These are phyloP conservation scores for Tephrocybe sp. DNA, from an alignment of 768 basidiomycete genomes.

Conservation along the genomic window DNA sequence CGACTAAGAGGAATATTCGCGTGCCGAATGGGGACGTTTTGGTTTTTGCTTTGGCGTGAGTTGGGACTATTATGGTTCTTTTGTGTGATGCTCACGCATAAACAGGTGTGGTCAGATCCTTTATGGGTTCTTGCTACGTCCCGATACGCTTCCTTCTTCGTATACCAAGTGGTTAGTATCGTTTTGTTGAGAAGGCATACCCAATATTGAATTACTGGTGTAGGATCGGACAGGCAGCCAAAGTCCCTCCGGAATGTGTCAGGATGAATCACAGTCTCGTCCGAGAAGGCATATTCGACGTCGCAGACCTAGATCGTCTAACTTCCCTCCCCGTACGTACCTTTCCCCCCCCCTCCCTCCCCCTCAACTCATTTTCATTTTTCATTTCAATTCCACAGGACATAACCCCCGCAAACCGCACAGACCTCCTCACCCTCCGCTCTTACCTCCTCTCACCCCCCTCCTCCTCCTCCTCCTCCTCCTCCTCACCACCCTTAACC, in stretches of 20 bases:
- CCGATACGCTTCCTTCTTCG: slow-evolving; percentile 79
- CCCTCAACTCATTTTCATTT: too few relatives aligned
- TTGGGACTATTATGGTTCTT: slow-evolving; percentile 2
- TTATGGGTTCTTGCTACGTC: slow-evolving; percentile 72
- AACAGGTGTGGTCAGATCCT: slow-evolving; percentile 81
- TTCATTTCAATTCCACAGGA: too few relatives aligned
- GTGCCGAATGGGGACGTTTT: slow-evolving; percentile 84
- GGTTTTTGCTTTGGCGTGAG: slow-evolving; percentile 74
- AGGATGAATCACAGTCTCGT: slow-evolving; percentile 61
- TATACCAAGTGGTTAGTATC: slow-evolving; percentile 66
- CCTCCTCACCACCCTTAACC: slow-evolving; percentile 15
- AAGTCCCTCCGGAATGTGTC: slow-evolving; percentile 57
- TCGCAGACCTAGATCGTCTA: slow-evolving; percentile 55
- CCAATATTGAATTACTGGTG: not conserved
- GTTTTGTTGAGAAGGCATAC: not conserved
- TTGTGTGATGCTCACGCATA: slow-evolving; percentile 1
- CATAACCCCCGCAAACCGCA: slow-evolving; percentile 49
- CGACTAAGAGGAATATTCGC: slow-evolving; percentile 59
- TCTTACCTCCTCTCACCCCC: slow-evolving; percentile 34
- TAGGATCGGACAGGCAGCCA: slow-evolving; percentile 73
- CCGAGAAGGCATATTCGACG: slow-evolving; percentile 52
- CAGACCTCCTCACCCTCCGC: slow-evolving; percentile 44
- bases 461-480: slow-evolving; percentile 25
- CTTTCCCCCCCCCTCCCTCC: not conserved
- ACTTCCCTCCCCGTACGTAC: slow-evolving; percentile 20